Percentiles rank a stretch among this genome's conserved stretches.
Conservation (phyloP, 1,139 yeast genomes). For the Pichia norvegensis region DNA sequence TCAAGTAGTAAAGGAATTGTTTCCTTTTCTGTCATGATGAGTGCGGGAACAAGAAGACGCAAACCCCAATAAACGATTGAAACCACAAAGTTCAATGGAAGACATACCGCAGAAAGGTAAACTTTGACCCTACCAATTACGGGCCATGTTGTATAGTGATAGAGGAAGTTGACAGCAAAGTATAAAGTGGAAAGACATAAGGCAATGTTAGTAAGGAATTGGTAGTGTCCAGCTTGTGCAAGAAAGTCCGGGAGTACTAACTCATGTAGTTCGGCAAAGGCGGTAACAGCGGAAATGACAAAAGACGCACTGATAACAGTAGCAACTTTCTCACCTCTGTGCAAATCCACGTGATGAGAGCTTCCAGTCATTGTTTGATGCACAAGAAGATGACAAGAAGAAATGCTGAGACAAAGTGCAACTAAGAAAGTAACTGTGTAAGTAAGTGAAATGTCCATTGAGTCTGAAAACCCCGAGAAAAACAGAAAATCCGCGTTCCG, state of each 20-base stretch:
- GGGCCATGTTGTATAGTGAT: conserved; percentile 18
- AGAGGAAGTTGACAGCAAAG: conserved; percentile 31
- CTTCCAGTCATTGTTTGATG: background rate
- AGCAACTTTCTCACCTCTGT: background rate
- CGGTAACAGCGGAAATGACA: conserved; percentile 3
- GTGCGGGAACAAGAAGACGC: conserved; percentile 40
- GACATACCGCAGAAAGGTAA: conserved; percentile 41
- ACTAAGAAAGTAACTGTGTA: too few relatives aligned
- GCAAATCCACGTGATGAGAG: background rate
- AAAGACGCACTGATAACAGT: conserved; percentile 1
- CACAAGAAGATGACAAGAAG: background rate
- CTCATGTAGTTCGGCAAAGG: conserved; percentile 15
- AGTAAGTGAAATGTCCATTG: background rate
- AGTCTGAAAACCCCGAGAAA: background rate
- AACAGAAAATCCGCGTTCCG: too few relatives aligned
- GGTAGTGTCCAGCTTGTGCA: conserved; percentile 53
- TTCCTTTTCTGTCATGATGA: conserved; percentile 31
- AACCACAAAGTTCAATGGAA: conserved; percentile 53
- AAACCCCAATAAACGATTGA: conserved; percentile 62
- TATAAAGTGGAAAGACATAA: conserved; percentile 41
- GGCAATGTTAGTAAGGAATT: conserved; percentile 59
- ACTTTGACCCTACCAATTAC: conserved; percentile 28
- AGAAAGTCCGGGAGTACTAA: conserved; percentile 42
- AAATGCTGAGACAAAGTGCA: too few relatives aligned
- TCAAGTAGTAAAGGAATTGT: conserved; percentile 45